Conservation (phyloP, 306 rosid species). For the Sophora flavescens region DNA sequence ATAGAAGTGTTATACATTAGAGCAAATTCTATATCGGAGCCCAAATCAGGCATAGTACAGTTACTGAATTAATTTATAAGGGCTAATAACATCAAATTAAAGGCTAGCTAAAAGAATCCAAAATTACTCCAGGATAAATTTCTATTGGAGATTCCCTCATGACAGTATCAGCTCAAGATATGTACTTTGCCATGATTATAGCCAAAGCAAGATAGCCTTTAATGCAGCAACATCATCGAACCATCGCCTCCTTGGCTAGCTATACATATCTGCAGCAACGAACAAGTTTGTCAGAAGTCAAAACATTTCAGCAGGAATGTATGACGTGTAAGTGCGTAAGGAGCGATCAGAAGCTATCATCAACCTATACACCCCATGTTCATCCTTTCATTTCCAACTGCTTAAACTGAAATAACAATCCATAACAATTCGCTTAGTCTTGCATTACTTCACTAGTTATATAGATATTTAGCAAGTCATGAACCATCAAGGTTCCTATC, state of each 20-base stretch:
- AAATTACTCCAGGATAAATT: constrained; percentile 53
- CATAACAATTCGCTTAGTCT: neutral
- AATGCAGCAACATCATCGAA: constrained; percentile 33
- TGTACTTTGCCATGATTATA: constrained; percentile 59
- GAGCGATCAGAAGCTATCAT: neutral
- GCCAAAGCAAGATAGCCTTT: constrained; percentile 46
- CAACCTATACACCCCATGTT: too few relatives aligned
- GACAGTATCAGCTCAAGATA: constrained; percentile 68
- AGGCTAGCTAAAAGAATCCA: constrained; percentile 54
- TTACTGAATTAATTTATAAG: constrained; percentile 48
- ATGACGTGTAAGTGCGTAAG: constrained; percentile 1
- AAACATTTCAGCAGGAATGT: constrained; percentile 2
- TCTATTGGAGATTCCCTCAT: constrained; percentile 51
- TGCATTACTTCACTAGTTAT: neutral
- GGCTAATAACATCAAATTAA: constrained; percentile 44
- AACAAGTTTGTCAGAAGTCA: constrained; percentile 27
- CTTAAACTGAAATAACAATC: neutral
- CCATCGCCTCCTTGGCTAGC: constrained; percentile 60
- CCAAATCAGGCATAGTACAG: constrained; percentile 51
- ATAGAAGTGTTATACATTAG: constrained; percentile 47
- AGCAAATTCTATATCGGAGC: constrained; percentile 48
- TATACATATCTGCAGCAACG: constrained; percentile 70
- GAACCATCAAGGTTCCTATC: neutral
- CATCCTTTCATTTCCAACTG: too few relatives aligned
- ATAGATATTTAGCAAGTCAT: neutral